phyloP scores from a whole-genome alignment of 2,329 filamentous ascomycete species.

The Aspergillus latus region DNA sequence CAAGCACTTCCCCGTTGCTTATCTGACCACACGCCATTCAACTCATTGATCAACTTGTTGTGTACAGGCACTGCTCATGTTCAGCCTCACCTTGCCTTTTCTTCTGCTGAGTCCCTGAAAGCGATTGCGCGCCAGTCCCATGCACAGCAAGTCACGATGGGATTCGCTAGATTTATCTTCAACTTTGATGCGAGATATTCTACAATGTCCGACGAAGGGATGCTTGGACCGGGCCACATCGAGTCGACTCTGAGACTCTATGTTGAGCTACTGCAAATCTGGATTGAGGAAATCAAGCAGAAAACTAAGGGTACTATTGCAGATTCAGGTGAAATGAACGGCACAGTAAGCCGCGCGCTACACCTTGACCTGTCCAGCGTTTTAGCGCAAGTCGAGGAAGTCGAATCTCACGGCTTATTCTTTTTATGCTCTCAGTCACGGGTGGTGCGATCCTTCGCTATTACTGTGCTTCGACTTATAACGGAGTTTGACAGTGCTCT shows the following conservation, averaged over 20 bases:
- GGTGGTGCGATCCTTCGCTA: conserved; percentile 82
- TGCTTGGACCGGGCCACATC: conserved; percentile 91
- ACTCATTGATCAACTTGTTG: conserved; percentile 86
- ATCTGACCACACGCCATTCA: conserved; percentile 86
- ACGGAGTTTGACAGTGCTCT: conserved; percentile 91
- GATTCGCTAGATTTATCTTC: conserved; percentile 96
- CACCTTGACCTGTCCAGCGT: conserved; percentile 84
- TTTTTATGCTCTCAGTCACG: conserved; percentile 95
- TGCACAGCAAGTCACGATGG: conserved; percentile 92
- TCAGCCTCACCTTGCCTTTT: conserved; percentile 85
- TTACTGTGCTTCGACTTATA: conserved; percentile 87
- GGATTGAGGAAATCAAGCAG: conserved; percentile 93
- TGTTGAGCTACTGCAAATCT: conserved; percentile 89
- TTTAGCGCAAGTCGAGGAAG: conserved; percentile 91
- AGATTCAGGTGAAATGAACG: conserved; percentile 62
- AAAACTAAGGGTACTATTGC: conserved; percentile 73
- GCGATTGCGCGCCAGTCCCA: conserved; percentile 91
- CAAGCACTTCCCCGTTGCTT: conserved; percentile 93
- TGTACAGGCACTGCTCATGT: conserved; percentile 97
- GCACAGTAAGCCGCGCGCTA: conserved; percentile 68
- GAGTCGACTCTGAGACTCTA: conserved; percentile 91
- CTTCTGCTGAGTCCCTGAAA: conserved; percentile 89
- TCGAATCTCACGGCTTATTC: conserved; percentile 94
- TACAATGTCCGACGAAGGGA: conserved; percentile 95
- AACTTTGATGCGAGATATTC: conserved; percentile 97